Evolutionary conservation across 768 basidiomycete species (phyloP).

Genomic region (Termitomyces sp.): DNA sequence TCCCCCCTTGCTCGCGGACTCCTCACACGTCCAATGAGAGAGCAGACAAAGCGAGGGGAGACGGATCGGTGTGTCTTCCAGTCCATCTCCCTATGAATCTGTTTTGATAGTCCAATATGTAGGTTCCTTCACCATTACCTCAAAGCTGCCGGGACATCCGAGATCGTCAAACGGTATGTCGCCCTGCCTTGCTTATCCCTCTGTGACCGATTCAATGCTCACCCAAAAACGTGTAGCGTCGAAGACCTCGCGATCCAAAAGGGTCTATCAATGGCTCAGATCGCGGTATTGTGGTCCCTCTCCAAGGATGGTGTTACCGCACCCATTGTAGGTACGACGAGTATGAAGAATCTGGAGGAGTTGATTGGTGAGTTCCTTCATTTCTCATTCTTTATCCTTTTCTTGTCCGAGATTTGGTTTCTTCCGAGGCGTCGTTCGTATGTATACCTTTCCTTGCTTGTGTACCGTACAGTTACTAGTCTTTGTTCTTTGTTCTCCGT

Average conservation of each 20-base stretch:
- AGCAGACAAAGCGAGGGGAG: constrained; percentile 33
- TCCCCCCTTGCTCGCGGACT: constrained; percentile 51
- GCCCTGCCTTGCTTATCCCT: no score
- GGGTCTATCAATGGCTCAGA: constrained; percentile 50
- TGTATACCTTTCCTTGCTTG: no score
- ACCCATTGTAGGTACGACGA: constrained; percentile 55
- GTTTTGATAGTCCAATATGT: no score
- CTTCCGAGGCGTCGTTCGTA: neutral
- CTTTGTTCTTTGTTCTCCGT: neutral
- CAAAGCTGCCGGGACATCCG: constrained; percentile 21
- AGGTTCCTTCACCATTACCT: constrained; percentile 21
- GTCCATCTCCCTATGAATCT: no score
- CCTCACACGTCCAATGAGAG: constrained; percentile 33
- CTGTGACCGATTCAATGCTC: no score
- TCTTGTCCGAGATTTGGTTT: neutral
- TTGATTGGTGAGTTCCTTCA: constrained; percentile 32
- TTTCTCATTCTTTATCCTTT: neutral
- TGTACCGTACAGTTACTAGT: neutral
- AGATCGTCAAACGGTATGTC: constrained; percentile 38
- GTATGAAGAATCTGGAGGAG: constrained; percentile 45
- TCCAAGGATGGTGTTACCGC: constrained; percentile 45
- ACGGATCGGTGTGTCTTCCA: constrained; percentile 28
- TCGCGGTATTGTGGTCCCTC: constrained; percentile 49
- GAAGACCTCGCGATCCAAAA: constrained; percentile 50
- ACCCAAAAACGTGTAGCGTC: no score